Evolutionary conservation across 2,329 filamentous ascomycete species (phyloP), one percentile per base, ranked within the genome.

Genomic region (Neoascochyta sp.): DNA sequence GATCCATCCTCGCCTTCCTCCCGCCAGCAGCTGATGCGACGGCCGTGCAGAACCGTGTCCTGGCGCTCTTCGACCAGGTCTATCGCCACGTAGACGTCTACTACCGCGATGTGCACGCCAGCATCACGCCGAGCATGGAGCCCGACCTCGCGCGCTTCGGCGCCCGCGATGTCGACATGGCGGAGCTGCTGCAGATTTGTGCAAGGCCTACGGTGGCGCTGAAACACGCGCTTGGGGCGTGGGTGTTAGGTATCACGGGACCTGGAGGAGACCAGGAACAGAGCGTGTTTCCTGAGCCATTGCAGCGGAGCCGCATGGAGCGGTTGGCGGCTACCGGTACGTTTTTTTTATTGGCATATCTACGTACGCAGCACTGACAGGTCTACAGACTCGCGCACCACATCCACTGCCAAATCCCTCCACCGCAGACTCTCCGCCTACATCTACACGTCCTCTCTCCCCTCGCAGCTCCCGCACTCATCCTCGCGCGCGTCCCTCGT

Each of bases 41-140:
- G 4, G 42, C 47, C 7, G 38, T 60, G 5, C 37, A 40, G 14
- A 42, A 32, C 9, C 42, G 36, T n/a, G 39, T 57, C 1, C 29
- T 46, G 1, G 34, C 20, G 7, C 27, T 62, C 14, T 60, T 62
- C 28, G 41, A 28, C 13, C 39, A 49, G 22, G 41, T 60, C 10
- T 52, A 57, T 11, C 30, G 33, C 6, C 57, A 59, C 29, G 36
- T 62, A 21, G 52, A 59, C 10, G 49, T 29, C 5, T 60, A 51
- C 29, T 62, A 62, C 30, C 52, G 59, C 25, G 54, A 62, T 24
- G 52, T 57, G 4, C 51, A 60, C 27, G 56, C 55, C 10, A 52
- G 43, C 19, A 54, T 60, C 8, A 60, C 56, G 10, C 49, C 55
- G 2, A 58, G 46, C 20, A 57, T 62, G 52, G 47, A 55, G 19